Evolutionary conservation across 306 rosid genomes (phyloP).

Genomic region (Pachyrhizus erosus): DNA sequence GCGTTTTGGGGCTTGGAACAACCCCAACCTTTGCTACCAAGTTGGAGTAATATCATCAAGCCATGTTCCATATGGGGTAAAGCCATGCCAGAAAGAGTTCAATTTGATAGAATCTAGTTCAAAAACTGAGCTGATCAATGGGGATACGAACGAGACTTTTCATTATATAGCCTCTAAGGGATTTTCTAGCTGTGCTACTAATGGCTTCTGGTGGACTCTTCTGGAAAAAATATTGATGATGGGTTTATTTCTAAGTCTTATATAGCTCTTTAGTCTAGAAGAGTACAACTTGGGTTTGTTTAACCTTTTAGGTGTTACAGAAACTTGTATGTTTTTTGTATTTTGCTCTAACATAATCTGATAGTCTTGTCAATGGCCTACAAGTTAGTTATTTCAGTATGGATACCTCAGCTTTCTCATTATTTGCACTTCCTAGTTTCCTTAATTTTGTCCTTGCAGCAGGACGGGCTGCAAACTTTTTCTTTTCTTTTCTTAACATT

Average conservation of each 20-base stretch:
- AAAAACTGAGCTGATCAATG: conserved; percentile 40
- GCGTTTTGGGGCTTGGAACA: conserved; percentile 86
- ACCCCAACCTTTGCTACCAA: conserved; percentile 79
- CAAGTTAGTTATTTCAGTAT: conserved; percentile 23
- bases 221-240: conserved; percentile 45
- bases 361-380: conserved; percentile 37
- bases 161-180: conserved; percentile 58
- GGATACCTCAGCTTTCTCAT: conserved; percentile 10
- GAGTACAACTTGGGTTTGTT: background rate
- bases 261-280: conserved; percentile 41
- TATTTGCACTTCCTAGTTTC: background rate
- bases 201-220: conserved; percentile 58
- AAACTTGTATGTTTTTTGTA: conserved; percentile 40
- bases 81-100: conserved; percentile 68
- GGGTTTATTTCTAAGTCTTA: conserved; percentile 37
- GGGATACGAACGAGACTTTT: conserved; percentile 41
- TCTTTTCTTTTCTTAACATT: background rate
- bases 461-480: background rate
- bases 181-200: conserved; percentile 37
- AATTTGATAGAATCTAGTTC: conserved; percentile 50
- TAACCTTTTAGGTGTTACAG: conserved; percentile 45
- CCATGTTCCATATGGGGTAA: conserved; percentile 73
- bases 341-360: conserved; percentile 40
- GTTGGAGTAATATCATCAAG: conserved; percentile 50
- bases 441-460: conserved; percentile 22